Base-by-base conservation (phyloP, 2,329 filamentous ascomycete genomes). In the Aspergillus felis region DNA sequence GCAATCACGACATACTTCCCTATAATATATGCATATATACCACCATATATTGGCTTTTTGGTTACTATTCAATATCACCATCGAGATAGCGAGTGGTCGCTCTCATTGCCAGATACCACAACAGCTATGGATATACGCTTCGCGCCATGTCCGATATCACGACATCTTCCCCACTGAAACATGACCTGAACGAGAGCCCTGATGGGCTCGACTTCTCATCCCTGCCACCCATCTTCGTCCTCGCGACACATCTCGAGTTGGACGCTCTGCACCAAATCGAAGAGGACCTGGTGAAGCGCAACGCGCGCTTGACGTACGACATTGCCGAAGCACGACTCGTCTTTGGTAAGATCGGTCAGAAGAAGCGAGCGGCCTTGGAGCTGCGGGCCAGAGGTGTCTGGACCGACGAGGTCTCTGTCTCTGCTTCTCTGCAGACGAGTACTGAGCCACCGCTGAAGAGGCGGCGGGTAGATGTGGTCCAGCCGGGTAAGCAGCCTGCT, bases 361-460 rank as follows among this genome's bases (percentile, higher is more conserved):
- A 84, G 62, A 82, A 85, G 65, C 83, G 93, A 20, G 91, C 91
- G 0, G 80, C 84, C 50, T 87, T 95, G 65, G 93, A 97, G 74
- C 77, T 97, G 59, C 82, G 90, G 54, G 82, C 84, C 6, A 82
- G 84, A 49, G 87, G 85, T 14, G 64, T 96, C 2, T 76, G 73
- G 70, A 78, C 76, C 46, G 71, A 80, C 53, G 73, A 79, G 51
- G 54, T 67, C 8, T 27, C 25, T 38, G 6, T 66, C 7, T 27
- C 27, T 38, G 8, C n/a, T 17, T 28, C 32, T 38, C 32, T 38
- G 14, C 32, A 6, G 32, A 38, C 51, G 0, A 44, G 4, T 7
- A 17, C 29, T 9, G 48, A 64, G 27, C 64, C 64, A 1, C 63
- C 69, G 6, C 41, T 38, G 3, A 76, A 77, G 56, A 65, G 68